Evolutionary conservation across 1,284 basidiomycete species (phyloP).

Genomic region (Cryptococcus maquisensis): DNA sequence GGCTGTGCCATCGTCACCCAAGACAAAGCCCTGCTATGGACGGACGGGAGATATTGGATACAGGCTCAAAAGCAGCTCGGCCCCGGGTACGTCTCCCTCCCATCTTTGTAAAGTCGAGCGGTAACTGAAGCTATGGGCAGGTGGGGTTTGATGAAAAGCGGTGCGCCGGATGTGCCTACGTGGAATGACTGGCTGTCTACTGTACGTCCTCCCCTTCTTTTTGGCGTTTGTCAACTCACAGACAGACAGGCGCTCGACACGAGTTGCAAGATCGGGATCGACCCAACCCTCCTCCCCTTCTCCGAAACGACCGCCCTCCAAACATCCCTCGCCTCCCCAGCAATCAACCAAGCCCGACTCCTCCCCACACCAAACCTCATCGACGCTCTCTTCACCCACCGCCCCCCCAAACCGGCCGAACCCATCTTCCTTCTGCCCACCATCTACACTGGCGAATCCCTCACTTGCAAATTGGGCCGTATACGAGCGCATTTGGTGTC

Average conservation of each 20-base stretch:
- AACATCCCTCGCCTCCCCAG: conserved; percentile 21
- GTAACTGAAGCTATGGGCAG: conserved; percentile 51
- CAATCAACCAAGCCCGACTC: conserved; percentile 54
- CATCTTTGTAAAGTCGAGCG: not conserved
- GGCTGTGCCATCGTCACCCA: conserved; percentile 77
- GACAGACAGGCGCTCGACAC: conserved; percentile 58
- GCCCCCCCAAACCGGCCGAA: conserved; percentile 68
- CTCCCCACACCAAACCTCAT: conserved; percentile 66
- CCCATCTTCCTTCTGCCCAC: conserved; percentile 66
- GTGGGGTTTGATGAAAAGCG: conserved; percentile 91
- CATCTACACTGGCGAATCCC: conserved; percentile 60
- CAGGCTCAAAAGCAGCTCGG: conserved; percentile 90
- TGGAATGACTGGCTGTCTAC: conserved; percentile 83
- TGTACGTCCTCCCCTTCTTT: conserved; percentile 50
- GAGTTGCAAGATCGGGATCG: conserved; percentile 69
- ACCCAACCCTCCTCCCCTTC: conserved; percentile 65
- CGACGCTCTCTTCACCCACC: conserved; percentile 68
- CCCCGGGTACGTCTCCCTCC: conserved; percentile 51
- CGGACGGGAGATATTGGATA: conserved; percentile 89
- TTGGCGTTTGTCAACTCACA: no score
- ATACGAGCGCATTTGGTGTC: conserved; percentile 64
- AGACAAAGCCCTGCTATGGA: conserved; percentile 59
- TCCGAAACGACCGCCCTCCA: conserved; percentile 54
- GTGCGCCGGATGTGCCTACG: conserved; percentile 76
- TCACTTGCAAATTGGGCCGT: conserved; percentile 62